Conservation (phyloP, 2,329 filamentous ascomycete species). For the Cladorrhinum sp. region DNA sequence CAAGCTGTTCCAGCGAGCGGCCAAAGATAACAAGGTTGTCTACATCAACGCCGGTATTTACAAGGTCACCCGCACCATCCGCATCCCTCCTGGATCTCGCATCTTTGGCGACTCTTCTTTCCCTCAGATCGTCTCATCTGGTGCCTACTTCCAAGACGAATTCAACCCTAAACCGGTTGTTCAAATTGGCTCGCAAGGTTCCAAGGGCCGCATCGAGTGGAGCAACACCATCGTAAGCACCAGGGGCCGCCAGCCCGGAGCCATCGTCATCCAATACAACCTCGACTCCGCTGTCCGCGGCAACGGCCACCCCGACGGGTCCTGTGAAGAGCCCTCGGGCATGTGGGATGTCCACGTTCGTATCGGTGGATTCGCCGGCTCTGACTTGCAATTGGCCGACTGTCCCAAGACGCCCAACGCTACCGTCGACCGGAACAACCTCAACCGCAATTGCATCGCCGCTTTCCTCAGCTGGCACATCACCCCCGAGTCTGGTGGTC, state of each 20-base stretch:
- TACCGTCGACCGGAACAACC: conserved; percentile 22
- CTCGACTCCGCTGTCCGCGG: conserved; percentile 42
- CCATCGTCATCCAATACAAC: conserved; percentile 70
- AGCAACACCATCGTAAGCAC: conserved; percentile 68
- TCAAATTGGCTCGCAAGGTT: conserved; percentile 60
- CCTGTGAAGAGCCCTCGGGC: conserved; percentile 42
- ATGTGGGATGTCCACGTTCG: conserved; percentile 75
- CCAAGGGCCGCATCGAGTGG: conserved; percentile 64
- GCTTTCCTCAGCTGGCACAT: conserved; percentile 40
- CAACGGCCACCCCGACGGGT: neutral
- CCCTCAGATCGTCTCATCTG: conserved; percentile 53
- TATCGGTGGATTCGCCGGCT: conserved; percentile 67
- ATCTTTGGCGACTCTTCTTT: conserved; percentile 58
- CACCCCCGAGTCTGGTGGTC: conserved; percentile 31
- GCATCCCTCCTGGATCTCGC: conserved; percentile 47
- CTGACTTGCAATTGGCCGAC: conserved; percentile 61
- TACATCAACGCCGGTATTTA: conserved; percentile 63
- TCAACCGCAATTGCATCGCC: conserved; percentile 36
- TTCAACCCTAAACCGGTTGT: conserved; percentile 60
- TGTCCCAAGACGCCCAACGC: conserved; percentile 55
- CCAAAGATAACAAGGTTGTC: conserved; percentile 51
- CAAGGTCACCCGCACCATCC: conserved; percentile 53
- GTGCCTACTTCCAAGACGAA: conserved; percentile 54
- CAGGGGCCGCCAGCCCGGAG: conserved; percentile 61
- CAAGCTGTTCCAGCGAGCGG: conserved; percentile 55